Percentiles rank a stretch among this genome's conserved stretches.
phyloP scores from a whole-genome alignment of 2,329 filamentous ascomycete genomes.

The Colletotrichum endophyticum region DNA sequence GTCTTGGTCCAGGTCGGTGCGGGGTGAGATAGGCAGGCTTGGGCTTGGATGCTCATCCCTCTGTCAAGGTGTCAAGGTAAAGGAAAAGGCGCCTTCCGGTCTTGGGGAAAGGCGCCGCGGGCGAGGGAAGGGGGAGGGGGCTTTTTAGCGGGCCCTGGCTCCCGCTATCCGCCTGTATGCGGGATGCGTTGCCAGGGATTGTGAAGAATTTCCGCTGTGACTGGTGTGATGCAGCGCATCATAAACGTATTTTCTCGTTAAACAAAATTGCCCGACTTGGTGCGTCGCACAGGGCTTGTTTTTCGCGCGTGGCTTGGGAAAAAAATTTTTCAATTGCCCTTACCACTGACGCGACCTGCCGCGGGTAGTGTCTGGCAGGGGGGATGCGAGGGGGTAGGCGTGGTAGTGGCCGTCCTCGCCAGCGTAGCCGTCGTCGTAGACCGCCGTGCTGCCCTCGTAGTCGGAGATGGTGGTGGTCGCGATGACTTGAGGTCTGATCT shows the following conservation, averaged over 20 bases:
- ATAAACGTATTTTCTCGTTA: constrained; percentile 12
- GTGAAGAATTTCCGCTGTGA: constrained; percentile 6
- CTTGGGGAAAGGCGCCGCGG: neutral
- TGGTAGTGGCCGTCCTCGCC: constrained; percentile 40
- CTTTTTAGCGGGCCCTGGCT: neutral
- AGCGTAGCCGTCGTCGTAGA: constrained; percentile 30
- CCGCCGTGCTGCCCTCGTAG: constrained; percentile 26
- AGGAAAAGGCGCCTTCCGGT: neutral
- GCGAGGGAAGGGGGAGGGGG: neutral
- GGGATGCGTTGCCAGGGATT: constrained; percentile 7
- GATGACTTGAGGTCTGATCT: neutral
- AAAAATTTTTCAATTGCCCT: neutral
- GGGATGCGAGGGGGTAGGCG: constrained; percentile 32
- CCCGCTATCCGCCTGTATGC: neutral
- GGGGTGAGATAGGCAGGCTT: neutral
- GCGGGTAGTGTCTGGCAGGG: neutral
- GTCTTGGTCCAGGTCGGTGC: neutral
- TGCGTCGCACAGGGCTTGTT: constrained; percentile 12
- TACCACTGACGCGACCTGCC: constrained; percentile 1
- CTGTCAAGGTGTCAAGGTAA: neutral
- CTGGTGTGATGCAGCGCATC: constrained; percentile 9
- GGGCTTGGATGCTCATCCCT: neutral
- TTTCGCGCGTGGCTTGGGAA: neutral
- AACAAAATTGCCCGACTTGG: neutral
- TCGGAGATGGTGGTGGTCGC: neutral